Evolutionary conservation across 306 rosid genomes (phyloP).

Genomic region (Pachyrhizus erosus): DNA sequence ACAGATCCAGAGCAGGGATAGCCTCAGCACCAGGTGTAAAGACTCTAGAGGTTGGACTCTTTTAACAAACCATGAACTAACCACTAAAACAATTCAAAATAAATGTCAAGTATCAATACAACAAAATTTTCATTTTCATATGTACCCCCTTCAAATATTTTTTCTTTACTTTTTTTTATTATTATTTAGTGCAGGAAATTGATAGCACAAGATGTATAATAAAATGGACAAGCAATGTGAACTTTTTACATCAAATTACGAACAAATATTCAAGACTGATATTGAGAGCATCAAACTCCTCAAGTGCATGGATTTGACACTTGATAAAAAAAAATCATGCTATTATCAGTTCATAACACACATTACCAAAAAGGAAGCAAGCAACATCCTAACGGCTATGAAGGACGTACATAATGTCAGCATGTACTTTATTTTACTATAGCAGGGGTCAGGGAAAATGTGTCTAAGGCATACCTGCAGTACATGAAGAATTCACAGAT

Average conservation of each 20-base stretch:
- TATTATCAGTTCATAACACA: too few species aligned
- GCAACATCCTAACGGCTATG: constrained; percentile 1
- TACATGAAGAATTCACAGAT: constrained; percentile 85
- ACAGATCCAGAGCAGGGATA: not conserved
- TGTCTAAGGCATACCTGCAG: constrained; percentile 67
- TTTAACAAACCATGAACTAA: not conserved
- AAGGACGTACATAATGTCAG: not conserved
- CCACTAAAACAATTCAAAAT: not conserved
- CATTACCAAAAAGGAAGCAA: constrained; percentile 25
- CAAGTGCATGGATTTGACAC: not conserved
- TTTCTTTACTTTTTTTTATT: not conserved
- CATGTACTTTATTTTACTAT: not conserved
- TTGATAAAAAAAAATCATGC: not conserved
- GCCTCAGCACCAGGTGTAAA: not conserved
- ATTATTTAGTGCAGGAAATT: constrained; percentile 1
- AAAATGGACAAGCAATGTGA: not conserved
- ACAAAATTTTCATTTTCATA: not conserved
- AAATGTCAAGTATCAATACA: not conserved
- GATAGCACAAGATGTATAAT: not conserved
- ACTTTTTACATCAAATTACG: not conserved
- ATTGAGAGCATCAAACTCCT: not conserved
- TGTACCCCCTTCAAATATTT: not conserved
- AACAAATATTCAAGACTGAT: not conserved
- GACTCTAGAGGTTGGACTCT: not conserved
- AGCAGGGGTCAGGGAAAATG: not conserved